These are phyloP conservation scores for Mucor lusitanicus DNA, from an alignment of 371 early-diverging fungal species.

Conservation along the genomic window DNA sequence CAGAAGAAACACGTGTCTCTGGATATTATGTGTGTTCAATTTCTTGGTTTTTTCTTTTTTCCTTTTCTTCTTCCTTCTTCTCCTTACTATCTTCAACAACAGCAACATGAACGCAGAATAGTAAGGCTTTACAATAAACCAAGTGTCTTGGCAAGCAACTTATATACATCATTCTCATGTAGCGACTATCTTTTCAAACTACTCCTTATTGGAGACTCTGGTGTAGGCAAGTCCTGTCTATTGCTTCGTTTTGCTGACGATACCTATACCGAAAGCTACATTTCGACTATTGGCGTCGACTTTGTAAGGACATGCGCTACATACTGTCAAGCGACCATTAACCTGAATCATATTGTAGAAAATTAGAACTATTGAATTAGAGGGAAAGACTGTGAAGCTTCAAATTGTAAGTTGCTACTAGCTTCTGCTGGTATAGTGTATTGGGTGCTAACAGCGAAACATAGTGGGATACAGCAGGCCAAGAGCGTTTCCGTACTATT, in stretches of 20 bases:
- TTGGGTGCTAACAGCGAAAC: neutral
- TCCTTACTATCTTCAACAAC: neutral
- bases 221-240: constrained; percentile 98
- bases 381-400: constrained; percentile 98
- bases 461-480: constrained; percentile 96
- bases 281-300: constrained; percentile 99
- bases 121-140: constrained; percentile 17
- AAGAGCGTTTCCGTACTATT: constrained; percentile 99
- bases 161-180: neutral
- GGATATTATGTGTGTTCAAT: neutral
- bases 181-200: constrained; percentile 99
- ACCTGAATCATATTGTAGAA: constrained; percentile 60
- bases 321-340: neutral
- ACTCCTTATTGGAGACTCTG: constrained; percentile 98
- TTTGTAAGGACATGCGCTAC: constrained; percentile 58
- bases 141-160: neutral
- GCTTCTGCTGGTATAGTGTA: neutral
- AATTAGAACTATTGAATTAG: constrained; percentile 98
- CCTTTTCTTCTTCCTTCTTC: neutral
- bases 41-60: neutral
- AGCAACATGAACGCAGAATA: constrained; percentile 40
- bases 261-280: constrained; percentile 97
- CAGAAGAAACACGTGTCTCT: neutral
- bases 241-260: constrained; percentile 99
- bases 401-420: constrained; percentile 82